These are phyloP conservation scores for Colletotrichum theobromicola DNA, from an alignment of 2,329 filamentous ascomycete species.

Conservation along the genomic window DNA sequence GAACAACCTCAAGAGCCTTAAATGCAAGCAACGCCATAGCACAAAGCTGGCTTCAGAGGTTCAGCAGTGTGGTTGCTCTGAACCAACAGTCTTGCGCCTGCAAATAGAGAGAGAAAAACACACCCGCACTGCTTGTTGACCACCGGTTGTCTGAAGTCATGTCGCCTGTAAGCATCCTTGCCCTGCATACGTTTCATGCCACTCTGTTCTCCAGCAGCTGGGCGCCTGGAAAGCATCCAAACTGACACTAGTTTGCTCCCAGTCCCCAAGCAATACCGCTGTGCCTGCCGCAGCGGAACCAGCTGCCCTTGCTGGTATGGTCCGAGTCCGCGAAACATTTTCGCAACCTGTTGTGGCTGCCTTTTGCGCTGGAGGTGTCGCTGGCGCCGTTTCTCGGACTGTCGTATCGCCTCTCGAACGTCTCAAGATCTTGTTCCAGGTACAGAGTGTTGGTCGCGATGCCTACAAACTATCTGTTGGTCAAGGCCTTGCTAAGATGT, in stretches of 20 bases:
- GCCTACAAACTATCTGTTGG: constrained; percentile 94
- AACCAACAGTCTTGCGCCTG: neutral
- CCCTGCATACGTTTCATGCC: neutral
- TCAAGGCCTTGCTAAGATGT: constrained; percentile 93
- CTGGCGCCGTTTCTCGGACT: constrained; percentile 95
- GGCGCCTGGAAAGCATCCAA: neutral
- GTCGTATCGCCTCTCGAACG: constrained; percentile 96
- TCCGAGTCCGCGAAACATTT: constrained; percentile 55
- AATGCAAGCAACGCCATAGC: constrained; percentile 18
- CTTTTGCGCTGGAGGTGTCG: constrained; percentile 92
- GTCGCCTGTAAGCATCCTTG: constrained; percentile 13
- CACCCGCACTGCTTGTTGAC: constrained; percentile 11
- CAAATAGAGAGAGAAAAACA: neutral
- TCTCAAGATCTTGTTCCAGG: constrained; percentile 96
- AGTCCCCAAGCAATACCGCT: constrained; percentile 7
- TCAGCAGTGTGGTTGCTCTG: constrained; percentile 17
- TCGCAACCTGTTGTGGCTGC: constrained; percentile 88
- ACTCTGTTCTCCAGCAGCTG: too few species aligned
- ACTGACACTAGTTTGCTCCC: neutral
- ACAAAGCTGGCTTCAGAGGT: constrained; percentile 11
- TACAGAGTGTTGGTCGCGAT: constrained; percentile 87
- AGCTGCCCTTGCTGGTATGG: neutral
- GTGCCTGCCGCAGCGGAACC: neutral
- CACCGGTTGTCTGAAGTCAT: constrained; percentile 18
- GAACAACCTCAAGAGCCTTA: neutral